Base-by-base conservation (phyloP, 257 asterid species). In the Capsicum pubescens region DNA sequence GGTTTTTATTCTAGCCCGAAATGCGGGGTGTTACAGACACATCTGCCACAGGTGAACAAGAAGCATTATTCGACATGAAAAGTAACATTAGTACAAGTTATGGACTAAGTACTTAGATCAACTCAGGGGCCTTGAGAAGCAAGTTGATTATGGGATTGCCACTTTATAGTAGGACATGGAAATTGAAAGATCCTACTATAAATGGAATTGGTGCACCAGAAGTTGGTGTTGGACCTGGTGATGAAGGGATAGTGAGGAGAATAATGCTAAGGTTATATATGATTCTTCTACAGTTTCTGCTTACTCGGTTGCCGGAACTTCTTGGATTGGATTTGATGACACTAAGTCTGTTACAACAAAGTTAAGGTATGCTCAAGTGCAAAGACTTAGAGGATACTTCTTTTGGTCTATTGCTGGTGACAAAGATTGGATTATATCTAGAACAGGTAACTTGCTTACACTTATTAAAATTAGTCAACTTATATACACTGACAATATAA, bases 271-370 rank as follows among this genome's bases (percentile, higher is more conserved):
- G 70, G 91, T 91, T 70, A 91, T 85, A 50, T 89, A 87, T 57
- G 98, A 95, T 67, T 11, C 52, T 79, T 89, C 48, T 13, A 92
- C 93, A 0, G 91, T 88, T 35, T 94, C 98, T 17, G 87, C 87
- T 7, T 95, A 94, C 56, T 92, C 99, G 0, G 93, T 94, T 17
- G 90, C 94, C 0, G 95, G 93, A 5, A 84, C 32, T 85, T 14
- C 74, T 12, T 95, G 99, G 99, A 86, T 95, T 9, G 99, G 99
- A 52, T 95, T 93, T 59, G 99, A 95, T 84, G 95, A 94, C 81
- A 17, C 63, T 0, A 83, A 56, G 55, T 85, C 97, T 0, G 89
- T 90, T 1, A 55, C 87, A 0, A 90, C 14, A 2, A 93, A 93
- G 84, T 82, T 91, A 36, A 79, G 36, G 0, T 95, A 89, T 52